Conservation (phyloP, 345 rosid species). For the Heritiera fomes region DNA sequence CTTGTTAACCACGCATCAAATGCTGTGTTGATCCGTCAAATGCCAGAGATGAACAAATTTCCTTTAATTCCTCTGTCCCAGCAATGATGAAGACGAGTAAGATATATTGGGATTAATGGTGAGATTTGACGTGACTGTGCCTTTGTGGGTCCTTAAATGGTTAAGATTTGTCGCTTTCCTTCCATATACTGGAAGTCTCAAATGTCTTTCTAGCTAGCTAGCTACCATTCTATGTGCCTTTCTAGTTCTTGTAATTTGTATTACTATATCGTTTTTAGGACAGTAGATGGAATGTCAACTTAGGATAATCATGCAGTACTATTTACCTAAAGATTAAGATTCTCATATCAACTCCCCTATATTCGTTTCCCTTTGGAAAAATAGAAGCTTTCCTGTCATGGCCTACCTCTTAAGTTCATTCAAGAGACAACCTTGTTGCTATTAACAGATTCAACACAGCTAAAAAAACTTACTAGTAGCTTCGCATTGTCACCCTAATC, state of each 20-base stretch:
- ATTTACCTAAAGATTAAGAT: slow-evolving; percentile 8
- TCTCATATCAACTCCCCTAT: background rate
- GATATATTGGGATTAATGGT: background rate
- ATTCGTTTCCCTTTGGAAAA: background rate
- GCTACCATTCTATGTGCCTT: background rate
- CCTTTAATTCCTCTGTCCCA: slow-evolving; percentile 13
- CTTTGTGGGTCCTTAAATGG: background rate
- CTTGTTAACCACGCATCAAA: slow-evolving; percentile 14
- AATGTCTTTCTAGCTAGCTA: background rate
- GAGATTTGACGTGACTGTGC: slow-evolving; percentile 8
- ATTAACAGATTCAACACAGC: background rate
- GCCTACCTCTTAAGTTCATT: slow-evolving; percentile 14
- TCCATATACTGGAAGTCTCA: background rate
- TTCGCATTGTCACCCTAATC: background rate
- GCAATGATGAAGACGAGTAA: slow-evolving; percentile 20
- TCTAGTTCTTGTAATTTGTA: background rate
- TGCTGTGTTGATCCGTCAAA: background rate
- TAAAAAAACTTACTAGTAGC: background rate
- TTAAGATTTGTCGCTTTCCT: background rate
- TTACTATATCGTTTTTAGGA: background rate
- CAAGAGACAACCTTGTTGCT: slow-evolving; percentile 17
- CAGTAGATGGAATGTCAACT: slow-evolving; percentile 17
- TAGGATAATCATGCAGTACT: background rate
- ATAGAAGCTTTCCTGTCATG: slow-evolving; percentile 1
- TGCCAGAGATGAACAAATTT: slow-evolving; percentile 7